Conservation (phyloP, 305 asterid genomes). For the Plantago coronopus region DNA sequence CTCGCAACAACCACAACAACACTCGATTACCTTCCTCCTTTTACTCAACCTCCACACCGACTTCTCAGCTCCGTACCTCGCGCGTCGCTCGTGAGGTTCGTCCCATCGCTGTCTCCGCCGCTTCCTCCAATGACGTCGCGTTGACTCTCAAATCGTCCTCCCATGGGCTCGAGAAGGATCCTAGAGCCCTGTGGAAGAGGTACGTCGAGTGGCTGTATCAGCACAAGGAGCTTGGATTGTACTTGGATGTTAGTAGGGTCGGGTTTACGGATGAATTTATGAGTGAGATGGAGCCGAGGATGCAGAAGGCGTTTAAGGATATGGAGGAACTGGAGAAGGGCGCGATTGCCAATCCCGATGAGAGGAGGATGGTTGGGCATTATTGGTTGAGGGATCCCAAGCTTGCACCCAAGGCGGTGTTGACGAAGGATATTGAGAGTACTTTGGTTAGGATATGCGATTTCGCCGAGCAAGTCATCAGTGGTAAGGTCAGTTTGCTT, state of each 20-base stretch:
- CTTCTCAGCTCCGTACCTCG: slow-evolving; percentile 34
- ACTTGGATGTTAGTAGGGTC: slow-evolving; percentile 86
- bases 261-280: slow-evolving; percentile 77
- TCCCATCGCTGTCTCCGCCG: slow-evolving; percentile 32
- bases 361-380: slow-evolving; percentile 98
- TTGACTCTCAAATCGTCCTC: background rate
- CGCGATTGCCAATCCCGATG: slow-evolving; percentile 95
- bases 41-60: slow-evolving; percentile 16
- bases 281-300: slow-evolving; percentile 72
- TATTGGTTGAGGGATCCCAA: slow-evolving; percentile 86
- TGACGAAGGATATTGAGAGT: slow-evolving; percentile 64
- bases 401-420: slow-evolving; percentile 67
- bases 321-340: slow-evolving; percentile 94
- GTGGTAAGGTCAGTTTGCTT: slow-evolving; percentile 85
- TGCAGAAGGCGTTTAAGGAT: slow-evolving; percentile 66
- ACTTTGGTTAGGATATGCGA: slow-evolving; percentile 54
- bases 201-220: slow-evolving; percentile 96
- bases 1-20: slow-evolving; percentile 12
- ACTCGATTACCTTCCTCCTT: background rate
- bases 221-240: slow-evolving; percentile 90
- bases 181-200: slow-evolving; percentile 68
- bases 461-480: slow-evolving; percentile 79
- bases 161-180: slow-evolving; percentile 47
- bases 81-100: slow-evolving; percentile 81
- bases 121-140: slow-evolving; percentile 30